Evolutionary conservation across 2,329 filamentous ascomycete species (phyloP).

Genomic region (Aspergillus sp.): DNA sequence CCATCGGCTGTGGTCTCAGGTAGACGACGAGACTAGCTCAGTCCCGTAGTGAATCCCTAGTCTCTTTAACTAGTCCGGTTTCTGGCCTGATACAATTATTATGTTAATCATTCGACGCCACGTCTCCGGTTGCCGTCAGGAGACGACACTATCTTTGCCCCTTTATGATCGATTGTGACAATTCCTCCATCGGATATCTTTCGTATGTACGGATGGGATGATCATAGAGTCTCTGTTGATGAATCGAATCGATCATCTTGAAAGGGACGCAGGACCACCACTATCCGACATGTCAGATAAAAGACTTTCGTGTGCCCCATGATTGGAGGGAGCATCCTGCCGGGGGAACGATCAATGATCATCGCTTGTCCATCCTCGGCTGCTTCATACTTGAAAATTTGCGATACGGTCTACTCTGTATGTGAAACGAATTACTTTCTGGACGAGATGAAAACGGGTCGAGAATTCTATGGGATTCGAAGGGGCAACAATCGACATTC

Average conservation of each 20-base stretch:
- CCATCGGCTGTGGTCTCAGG: background rate
- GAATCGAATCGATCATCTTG: no score
- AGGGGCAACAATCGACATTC: background rate
- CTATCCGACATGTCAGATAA: background rate
- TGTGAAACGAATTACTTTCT: no score
- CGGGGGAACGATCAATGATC: background rate
- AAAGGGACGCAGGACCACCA: no score
- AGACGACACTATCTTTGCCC: background rate
- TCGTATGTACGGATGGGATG: no score
- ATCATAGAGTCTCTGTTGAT: no score
- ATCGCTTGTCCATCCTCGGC: background rate
- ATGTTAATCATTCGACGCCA: constrained; percentile 8
- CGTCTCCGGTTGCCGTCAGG: background rate
- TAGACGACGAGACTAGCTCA: background rate
- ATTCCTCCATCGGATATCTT: no score
- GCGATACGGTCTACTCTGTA: no score
- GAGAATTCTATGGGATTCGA: no score
- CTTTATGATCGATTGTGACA: background rate
- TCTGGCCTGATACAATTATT: background rate
- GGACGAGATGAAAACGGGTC: no score
- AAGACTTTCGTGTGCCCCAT: background rate
- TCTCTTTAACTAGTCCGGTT: background rate
- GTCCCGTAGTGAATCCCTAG: background rate
- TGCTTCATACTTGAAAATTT: no score
- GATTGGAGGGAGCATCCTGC: background rate